A percentile compares a stretch with the other conserved stretches of the same genome.
Evolutionary conservation across 768 basidiomycete genomes (phyloP).

Genomic region (Hypsizygus marmoreus): DNA sequence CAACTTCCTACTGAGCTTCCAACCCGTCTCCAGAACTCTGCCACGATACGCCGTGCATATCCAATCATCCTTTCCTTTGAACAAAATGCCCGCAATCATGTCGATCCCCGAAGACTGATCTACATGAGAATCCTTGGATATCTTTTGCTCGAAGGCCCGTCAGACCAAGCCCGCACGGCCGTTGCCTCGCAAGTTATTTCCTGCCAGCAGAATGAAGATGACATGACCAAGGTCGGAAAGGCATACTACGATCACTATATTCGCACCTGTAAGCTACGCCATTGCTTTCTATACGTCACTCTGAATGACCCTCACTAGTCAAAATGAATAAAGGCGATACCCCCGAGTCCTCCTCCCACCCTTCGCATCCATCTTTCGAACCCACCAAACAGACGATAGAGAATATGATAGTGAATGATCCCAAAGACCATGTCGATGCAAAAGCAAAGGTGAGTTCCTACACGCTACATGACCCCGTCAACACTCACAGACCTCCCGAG

Average conservation of each 20-base stretch:
- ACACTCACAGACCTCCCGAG: background rate
- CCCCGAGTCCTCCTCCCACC: conserved; percentile 3
- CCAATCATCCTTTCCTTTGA: background rate
- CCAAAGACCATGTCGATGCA: conserved; percentile 6
- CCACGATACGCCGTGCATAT: conserved; percentile 1
- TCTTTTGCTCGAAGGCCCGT: conserved; percentile 3
- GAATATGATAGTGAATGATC: background rate
- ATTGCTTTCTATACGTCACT: background rate
- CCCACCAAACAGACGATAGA: background rate
- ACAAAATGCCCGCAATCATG: background rate
- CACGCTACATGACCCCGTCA: background rate
- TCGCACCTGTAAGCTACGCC: background rate
- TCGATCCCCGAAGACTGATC: conserved; percentile 1
- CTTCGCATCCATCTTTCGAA: conserved; percentile 9
- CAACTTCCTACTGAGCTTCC: background rate
- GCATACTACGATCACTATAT: background rate
- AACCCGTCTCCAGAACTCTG: background rate
- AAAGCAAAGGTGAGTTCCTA: conserved; percentile 10
- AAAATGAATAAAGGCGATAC: background rate
- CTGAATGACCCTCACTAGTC: background rate
- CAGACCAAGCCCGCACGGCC: background rate
- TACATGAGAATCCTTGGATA: conserved; percentile 8
- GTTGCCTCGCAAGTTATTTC: conserved; percentile 2
- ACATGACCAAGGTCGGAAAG: background rate
- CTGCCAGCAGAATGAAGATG: background rate